phyloP scores from a whole-genome alignment of 176 grass and related monocot species.

The Oryza glaberrima region DNA sequence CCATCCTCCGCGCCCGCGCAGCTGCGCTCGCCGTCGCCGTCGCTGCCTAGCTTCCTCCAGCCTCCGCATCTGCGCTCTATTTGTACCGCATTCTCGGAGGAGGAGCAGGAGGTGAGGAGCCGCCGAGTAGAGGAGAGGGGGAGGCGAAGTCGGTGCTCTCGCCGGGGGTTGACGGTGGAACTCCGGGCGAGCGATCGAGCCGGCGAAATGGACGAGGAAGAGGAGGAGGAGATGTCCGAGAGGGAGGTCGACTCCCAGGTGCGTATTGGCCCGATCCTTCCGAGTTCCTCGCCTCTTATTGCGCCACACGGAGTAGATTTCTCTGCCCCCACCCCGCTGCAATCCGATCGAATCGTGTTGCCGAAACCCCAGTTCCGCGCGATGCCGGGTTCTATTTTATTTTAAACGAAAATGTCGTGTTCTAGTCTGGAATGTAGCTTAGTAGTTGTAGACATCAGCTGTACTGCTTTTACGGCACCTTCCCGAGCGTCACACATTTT shows the following conservation, averaged over 20 bases:
- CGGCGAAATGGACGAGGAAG: constrained; percentile 42
- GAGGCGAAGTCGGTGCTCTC: not conserved
- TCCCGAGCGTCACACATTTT: not conserved
- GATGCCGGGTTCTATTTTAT: not conserved
- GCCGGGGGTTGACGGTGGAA: not conserved
- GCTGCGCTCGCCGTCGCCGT: not conserved
- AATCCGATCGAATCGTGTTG: constrained; percentile 20
- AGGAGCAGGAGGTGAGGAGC: not conserved
- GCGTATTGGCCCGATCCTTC: constrained; percentile 16
- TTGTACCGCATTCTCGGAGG: not conserved
- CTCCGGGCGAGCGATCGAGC: constrained; percentile 2
- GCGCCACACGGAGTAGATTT: not conserved
- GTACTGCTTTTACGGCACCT: not conserved
- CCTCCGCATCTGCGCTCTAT: not conserved
- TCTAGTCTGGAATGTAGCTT: constrained; percentile 17
- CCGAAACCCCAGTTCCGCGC: constrained; percentile 3
- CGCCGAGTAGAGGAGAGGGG: constrained; percentile 1
- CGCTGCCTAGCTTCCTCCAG: not conserved
- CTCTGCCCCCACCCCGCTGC: not conserved
- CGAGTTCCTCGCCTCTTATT: not conserved
- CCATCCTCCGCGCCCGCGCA: not conserved
- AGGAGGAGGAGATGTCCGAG: constrained; percentile 58
- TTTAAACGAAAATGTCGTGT: too few species aligned
- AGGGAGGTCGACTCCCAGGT: constrained; percentile 70
- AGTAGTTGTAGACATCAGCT: not conserved